Conservation (phyloP, 2,329 filamentous ascomycete genomes). For the Pseudogymnoascus sp. region DNA sequence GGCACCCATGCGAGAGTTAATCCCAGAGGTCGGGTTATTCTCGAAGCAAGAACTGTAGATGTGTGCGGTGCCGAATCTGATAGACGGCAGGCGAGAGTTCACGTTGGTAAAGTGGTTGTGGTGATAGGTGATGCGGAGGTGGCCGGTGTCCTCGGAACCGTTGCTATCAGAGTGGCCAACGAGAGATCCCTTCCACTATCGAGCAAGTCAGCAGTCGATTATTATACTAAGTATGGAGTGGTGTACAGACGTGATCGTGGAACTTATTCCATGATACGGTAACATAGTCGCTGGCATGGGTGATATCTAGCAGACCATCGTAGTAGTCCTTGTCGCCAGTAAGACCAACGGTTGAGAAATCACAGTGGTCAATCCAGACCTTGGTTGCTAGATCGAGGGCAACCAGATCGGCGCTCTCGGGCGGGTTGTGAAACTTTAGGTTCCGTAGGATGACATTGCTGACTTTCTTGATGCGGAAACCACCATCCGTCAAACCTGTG, state of each 20-base stretch:
- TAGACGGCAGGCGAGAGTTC: slow-evolving; percentile 37
- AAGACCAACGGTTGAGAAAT: slow-evolving; percentile 20
- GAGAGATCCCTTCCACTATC: slow-evolving; percentile 21
- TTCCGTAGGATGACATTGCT: slow-evolving; percentile 46
- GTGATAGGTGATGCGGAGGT: slow-evolving; percentile 22
- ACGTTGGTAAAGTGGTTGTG: slow-evolving; percentile 23
- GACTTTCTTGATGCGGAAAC: slow-evolving; percentile 36
- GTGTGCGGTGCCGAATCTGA: slow-evolving; percentile 61
- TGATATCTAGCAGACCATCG: slow-evolving; percentile 38
- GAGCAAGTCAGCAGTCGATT: neutral
- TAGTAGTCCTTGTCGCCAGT: slow-evolving; percentile 37
- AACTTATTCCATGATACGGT: slow-evolving; percentile 38
- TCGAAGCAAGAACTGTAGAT: slow-evolving; percentile 45
- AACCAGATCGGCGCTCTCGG: slow-evolving; percentile 39
- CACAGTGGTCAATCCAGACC: slow-evolving; percentile 28
- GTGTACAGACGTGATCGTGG: slow-evolving; percentile 31
- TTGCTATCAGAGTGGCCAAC: slow-evolving; percentile 26
- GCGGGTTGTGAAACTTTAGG: slow-evolving; percentile 38
- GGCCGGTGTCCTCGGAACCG: slow-evolving; percentile 23
- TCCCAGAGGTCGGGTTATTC: slow-evolving; percentile 37
- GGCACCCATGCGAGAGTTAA: slow-evolving; percentile 50
- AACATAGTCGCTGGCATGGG: slow-evolving; percentile 36
- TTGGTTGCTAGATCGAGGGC: slow-evolving; percentile 33
- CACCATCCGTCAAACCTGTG: slow-evolving; percentile 33
- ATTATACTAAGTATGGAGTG: neutral